Base-by-base conservation (phyloP, 2,329 filamentous ascomycete genomes). In the Myriosclerotinia scirpicola region DNA sequence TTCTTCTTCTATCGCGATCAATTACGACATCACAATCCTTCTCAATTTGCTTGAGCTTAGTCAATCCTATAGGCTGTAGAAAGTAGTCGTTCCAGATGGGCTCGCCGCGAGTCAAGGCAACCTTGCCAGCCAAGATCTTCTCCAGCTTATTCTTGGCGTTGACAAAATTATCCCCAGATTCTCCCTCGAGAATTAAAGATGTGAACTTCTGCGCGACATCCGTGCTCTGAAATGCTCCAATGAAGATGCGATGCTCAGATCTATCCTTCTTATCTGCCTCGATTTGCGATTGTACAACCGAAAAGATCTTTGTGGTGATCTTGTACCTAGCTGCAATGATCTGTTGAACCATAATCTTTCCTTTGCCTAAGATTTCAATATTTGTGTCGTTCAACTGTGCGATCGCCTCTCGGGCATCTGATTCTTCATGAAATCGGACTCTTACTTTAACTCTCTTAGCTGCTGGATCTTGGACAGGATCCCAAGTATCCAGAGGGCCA, bases 261-360 rank as follows among this genome's bases (percentile, higher is more conserved):
- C 79, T 82, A 11, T 48, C 36, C 0, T 11, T 66, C 1, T 65
- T 55, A 0, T 76, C 68, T 2, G 68, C 36, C 7, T 75, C 69
- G 5, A 82, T 72, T 20, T 70, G 73, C 1, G 46, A 46, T 56
- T 76, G 69, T 1, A 79, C 68, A 9, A 75, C 77, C 1, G 70
- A 56, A 65, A 78, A 80, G 5, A 82, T 74, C 1, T 68, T 67
- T 2, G 63, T 71, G 1, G 71, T 68, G n/a, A 82, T 72, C 59
- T 79, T 80, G 67, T 81, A 77, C 55, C 76, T 78, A 15, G 76
- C 76, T 0, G 77, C 76, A 17, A 76, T 73, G 2, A 82, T 69
- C 7, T 78, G 71, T n/a, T 73, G 72, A 1, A 80, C 72, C 2
- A 77, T 79, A 1, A 83, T 71, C 42, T 75, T 79, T 0, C 72